Percentiles rank a stretch among this genome's conserved stretches.
Evolutionary conservation across 495 filamentous ascomycete species (phyloP).

Genomic region (Hypoxylon rickii): DNA sequence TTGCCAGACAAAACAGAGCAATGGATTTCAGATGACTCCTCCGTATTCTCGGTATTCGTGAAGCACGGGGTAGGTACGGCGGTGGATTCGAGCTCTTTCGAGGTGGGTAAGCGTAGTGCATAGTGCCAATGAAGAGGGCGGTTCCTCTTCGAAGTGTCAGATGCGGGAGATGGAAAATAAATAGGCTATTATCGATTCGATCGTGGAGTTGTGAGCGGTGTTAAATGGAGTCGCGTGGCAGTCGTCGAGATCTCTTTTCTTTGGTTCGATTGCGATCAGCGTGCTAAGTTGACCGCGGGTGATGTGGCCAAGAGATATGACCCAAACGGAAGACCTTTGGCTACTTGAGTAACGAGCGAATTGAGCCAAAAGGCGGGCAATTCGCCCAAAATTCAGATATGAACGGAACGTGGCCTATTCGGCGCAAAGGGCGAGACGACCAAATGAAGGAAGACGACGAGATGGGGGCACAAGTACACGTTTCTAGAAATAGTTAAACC

Average conservation of each 20-base stretch:
- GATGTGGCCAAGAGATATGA: neutral
- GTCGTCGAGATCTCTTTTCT: conserved; percentile 4
- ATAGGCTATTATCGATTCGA: neutral
- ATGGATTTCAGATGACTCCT: conserved; percentile 68
- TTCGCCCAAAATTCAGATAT: conserved; percentile 16
- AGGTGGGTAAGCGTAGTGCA: conserved; percentile 92
- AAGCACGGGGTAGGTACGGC: conserved; percentile 60
- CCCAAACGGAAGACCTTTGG: neutral
- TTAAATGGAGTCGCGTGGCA: conserved; percentile 3
- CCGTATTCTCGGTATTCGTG: conserved; percentile 64
- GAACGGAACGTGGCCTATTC: conserved; percentile 23
- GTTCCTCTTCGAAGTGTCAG: conserved; percentile 2
- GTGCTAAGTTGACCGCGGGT: neutral
- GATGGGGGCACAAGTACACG: conserved; percentile 7
- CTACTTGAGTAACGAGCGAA: conserved; percentile 14
- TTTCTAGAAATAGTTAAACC: neutral
- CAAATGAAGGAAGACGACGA: neutral
- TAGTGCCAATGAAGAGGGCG: conserved; percentile 43
- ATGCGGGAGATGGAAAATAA: neutral
- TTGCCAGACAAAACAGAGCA: conserved; percentile 58
- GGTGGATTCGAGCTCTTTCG: conserved; percentile 77
- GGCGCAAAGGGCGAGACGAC: conserved; percentile 14
- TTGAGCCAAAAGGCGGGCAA: conserved; percentile 16
- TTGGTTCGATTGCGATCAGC: conserved; percentile 6
- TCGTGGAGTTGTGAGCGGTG: neutral